Percentiles rank a stretch among this genome's conserved stretches.
Evolutionary conservation across 2,329 filamentous ascomycete genomes (phyloP).

Genomic region (Penicillium sp.): DNA sequence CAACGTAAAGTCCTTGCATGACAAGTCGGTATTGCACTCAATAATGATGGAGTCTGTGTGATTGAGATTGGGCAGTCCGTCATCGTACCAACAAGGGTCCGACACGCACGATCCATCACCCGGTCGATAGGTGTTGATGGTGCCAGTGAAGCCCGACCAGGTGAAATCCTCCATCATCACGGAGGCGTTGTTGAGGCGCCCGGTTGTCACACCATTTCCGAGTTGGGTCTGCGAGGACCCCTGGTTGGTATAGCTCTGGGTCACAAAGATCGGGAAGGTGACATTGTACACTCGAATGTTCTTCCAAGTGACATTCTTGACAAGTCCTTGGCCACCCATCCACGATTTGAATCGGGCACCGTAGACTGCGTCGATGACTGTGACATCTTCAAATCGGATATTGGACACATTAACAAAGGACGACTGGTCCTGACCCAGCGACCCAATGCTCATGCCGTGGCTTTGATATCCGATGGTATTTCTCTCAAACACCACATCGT

Average conservation of each 20-base stretch:
- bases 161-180: conserved; percentile 46
- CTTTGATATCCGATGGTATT: conserved; percentile 46
- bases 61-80: conserved; percentile 37
- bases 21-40: conserved; percentile 42
- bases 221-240: conserved; percentile 31
- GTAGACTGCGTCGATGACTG: conserved; percentile 43
- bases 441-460: conserved; percentile 47
- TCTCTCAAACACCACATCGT: conserved; percentile 40
- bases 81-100: conserved; percentile 47
- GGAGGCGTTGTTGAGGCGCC: conserved; percentile 39
- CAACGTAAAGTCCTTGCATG: conserved; percentile 38
- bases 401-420: conserved; percentile 42
- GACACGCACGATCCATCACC: conserved; percentile 46
- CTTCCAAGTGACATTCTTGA: conserved; percentile 46
- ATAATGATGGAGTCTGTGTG: conserved; percentile 45
- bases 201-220: conserved; percentile 21
- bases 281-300: conserved; percentile 47
- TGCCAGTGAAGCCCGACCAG: conserved; percentile 43
- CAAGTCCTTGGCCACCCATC: conserved; percentile 44
- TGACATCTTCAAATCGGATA: conserved; percentile 45
- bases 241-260: conserved; percentile 47
- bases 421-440: conserved; percentile 39
- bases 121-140: conserved; percentile 43
- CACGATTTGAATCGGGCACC: conserved; percentile 48
- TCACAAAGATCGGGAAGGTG: conserved; percentile 49